These are phyloP conservation scores for Irpex sp. DNA, from an alignment of 1,284 basidiomycete species.

Conservation along the genomic window DNA sequence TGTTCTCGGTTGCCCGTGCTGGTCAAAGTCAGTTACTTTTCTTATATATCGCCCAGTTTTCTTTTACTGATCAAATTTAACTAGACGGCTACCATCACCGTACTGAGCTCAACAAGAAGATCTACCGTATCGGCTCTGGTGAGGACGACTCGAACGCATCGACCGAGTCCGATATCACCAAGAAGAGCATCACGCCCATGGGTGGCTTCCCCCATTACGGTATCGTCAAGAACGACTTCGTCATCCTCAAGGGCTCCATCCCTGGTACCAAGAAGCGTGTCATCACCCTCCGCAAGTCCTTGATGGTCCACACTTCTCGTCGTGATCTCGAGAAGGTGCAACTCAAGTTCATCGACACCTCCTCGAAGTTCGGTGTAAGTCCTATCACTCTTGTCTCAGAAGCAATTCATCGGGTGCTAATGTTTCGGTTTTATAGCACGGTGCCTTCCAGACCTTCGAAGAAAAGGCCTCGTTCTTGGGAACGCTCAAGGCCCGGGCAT, in stretches of 20 bases:
- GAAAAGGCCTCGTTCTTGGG: slow-evolving; percentile 96
- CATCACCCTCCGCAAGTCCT: slow-evolving; percentile 86
- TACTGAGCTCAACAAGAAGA: slow-evolving; percentile 98
- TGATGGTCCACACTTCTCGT: slow-evolving; percentile 86
- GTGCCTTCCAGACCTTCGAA: slow-evolving; percentile 92
- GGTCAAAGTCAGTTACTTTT: slow-evolving; percentile 81
- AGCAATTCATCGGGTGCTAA: neutral
- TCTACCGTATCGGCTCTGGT: slow-evolving; percentile 93
- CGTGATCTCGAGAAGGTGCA: slow-evolving; percentile 94
- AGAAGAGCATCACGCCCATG: slow-evolving; percentile 96
- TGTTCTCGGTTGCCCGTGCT: slow-evolving; percentile 99
- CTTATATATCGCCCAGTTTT: neutral
- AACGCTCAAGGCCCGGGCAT: slow-evolving; percentile 79
- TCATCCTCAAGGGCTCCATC: slow-evolving; percentile 93
- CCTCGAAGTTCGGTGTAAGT: slow-evolving; percentile 89
- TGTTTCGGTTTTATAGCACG: slow-evolving; percentile 54
- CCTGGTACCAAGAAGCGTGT: slow-evolving; percentile 98
- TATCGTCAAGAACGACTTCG: slow-evolving; percentile 97
- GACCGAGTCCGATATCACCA: slow-evolving; percentile 90
- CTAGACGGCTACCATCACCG: slow-evolving; percentile 98
- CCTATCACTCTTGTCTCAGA: neutral
- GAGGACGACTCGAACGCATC: slow-evolving; percentile 83
- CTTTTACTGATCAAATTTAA: slow-evolving; percentile 16
- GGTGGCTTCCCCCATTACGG: slow-evolving; percentile 99
- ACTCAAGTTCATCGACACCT: slow-evolving; percentile 99